Evolutionary conservation across 345 rosid genomes (phyloP), one percentile per base, ranked within the genome.

Genomic region (Murraya koenigii): DNA sequence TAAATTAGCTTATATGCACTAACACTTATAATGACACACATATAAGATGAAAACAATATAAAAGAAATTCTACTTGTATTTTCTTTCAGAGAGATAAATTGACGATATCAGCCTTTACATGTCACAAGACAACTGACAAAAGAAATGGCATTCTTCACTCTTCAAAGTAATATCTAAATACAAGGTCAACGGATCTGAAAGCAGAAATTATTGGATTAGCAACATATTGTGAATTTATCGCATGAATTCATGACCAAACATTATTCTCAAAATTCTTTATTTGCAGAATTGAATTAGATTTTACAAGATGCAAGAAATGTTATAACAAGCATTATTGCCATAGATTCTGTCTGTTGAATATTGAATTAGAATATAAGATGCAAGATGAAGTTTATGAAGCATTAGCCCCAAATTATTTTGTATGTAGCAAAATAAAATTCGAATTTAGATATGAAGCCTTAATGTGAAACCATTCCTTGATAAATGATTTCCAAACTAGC

Each of bases 1-100:
- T 52, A 66, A 73, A 32, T 26, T 56, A 79, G 23, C 56, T 39
- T 39, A 3, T 69, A 47, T 13, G 64, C 20, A 69, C 61, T 6
- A 76, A 47, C 22, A 70, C 25, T 22, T 70, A 75, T 26, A 70
- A 64, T 20, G 66, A 63, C 52, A 75, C 44, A 39, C 11, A 74
- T 30, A 64, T 67, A 63, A 17, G 25, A n/a, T 60, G 28, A 61
- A 47, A 69, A 26, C 60, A 26, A 33, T 22, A 26, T 28, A 2
- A 32, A 19, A 71, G 30, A 44, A 67, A 22, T 23, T 39, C 54
- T 28, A 11, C 55, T 49, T 15, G 56, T 20, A 7, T 20, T 22
- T 32, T 54, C 23, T 54, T 71, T 71, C 64, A 10, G 28, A 35
- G 10, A 22, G 30, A 71, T 33, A 23, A 2, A 35, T 49, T 19